Evolutionary conservation across 164 flowering plant genomes (phyloP).

Genomic region (Vitis cinerea): DNA sequence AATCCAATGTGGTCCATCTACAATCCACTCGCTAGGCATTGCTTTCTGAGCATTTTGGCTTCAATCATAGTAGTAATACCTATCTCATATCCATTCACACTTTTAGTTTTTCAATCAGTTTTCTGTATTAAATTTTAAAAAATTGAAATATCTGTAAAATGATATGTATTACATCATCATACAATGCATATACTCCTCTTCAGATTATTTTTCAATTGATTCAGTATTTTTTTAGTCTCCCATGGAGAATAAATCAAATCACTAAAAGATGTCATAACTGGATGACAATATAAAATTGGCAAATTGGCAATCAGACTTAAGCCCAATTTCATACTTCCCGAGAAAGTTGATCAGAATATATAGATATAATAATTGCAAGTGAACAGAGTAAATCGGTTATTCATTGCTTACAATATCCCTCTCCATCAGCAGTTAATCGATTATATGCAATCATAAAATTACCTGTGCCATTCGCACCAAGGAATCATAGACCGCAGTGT

Average conservation of each 20-base stretch:
- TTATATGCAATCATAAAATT: background rate
- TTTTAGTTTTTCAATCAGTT: too few species aligned
- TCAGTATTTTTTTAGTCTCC: background rate
- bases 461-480: slow-evolving; percentile 99
- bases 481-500: slow-evolving; percentile 90
- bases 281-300: background rate
- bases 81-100: too few species aligned
- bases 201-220: background rate
- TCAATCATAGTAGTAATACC: too few species aligned
- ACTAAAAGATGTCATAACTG: background rate
- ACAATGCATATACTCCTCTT: background rate
- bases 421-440: background rate
- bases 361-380: background rate
- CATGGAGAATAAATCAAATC: background rate
- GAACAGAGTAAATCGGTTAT: background rate
- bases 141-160: too few species aligned
- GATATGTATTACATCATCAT: background rate
- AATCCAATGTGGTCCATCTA: too few species aligned
- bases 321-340: background rate
- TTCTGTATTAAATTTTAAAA: too few species aligned
- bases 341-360: background rate
- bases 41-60: too few species aligned
- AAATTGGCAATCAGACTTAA: too few species aligned
- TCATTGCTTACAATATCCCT: background rate
- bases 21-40: too few species aligned